phyloP scores from a whole-genome alignment of 257 asterid genomes.

The Capsicum baccatum region DNA sequence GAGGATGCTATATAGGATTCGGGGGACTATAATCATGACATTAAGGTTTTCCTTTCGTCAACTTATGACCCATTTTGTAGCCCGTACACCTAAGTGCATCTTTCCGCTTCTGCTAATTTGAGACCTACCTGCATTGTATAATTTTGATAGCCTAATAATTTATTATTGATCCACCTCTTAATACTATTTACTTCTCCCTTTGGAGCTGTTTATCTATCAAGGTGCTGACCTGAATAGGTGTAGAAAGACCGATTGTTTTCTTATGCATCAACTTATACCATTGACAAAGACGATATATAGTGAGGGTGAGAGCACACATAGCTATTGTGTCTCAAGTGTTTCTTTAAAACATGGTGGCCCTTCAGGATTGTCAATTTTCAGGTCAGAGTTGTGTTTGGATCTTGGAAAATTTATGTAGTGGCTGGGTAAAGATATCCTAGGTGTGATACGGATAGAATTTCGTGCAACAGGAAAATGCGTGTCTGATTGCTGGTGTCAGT shows the following conservation, averaged over 20 bases:
- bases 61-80: conserved; percentile 5
- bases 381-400: conserved; percentile 13
- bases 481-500: not conserved
- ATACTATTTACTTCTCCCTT: not conserved
- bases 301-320: not conserved
- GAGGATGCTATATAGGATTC: not conserved
- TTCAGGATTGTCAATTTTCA: conserved; percentile 2
- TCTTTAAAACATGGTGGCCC: not conserved
- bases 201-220: not conserved
- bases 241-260: not conserved
- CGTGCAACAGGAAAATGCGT: not conserved
- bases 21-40: not conserved
- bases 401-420: not conserved
- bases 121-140: not conserved
- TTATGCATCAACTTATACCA: not conserved
- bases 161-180: not conserved
- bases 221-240: conserved; percentile 2
- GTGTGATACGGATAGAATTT: not conserved
- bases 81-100: not conserved
- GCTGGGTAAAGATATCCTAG: not conserved
- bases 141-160: not conserved
- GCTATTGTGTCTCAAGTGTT: not conserved
- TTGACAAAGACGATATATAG: not conserved
- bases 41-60: not conserved
- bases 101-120: conserved; percentile 22